Conservation (phyloP, 2,329 filamentous ascomycete species). For the Apiospora arundinis region DNA sequence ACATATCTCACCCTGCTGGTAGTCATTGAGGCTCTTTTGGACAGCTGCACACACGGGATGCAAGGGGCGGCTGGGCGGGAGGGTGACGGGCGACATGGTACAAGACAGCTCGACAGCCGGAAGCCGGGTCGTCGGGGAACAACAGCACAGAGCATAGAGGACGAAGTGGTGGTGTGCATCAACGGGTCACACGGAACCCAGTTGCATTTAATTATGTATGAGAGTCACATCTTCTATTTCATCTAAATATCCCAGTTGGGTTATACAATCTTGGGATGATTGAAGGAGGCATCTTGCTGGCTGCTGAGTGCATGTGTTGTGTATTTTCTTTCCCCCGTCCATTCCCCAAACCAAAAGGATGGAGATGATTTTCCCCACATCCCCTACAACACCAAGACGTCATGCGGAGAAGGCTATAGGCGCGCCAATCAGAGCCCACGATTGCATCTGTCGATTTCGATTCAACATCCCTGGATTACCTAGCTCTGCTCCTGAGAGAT, state of each 20-base stretch:
- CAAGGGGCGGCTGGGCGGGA: too few relatives aligned
- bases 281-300: neutral
- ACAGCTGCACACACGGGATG: neutral
- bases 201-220: neutral
- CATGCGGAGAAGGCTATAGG: constrained; percentile 13
- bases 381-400: constrained; percentile 4
- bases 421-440: neutral
- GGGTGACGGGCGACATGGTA: neutral
- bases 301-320: neutral
- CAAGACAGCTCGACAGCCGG: too few relatives aligned
- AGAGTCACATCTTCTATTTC: neutral
- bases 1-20: neutral
- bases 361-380: constrained; percentile 5
- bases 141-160: neutral
- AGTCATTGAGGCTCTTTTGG: neutral
- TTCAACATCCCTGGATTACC: neutral
- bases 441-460: neutral
- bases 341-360: neutral
- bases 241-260: neutral
- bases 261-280: too few relatives aligned
- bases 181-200: neutral
- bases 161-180: neutral
- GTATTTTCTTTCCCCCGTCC: neutral
- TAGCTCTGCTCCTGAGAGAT: neutral
- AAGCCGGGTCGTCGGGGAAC: neutral